Conservation (phyloP, 768 basidiomycete species). For the Tylopilus cervinicoccineus region DNA sequence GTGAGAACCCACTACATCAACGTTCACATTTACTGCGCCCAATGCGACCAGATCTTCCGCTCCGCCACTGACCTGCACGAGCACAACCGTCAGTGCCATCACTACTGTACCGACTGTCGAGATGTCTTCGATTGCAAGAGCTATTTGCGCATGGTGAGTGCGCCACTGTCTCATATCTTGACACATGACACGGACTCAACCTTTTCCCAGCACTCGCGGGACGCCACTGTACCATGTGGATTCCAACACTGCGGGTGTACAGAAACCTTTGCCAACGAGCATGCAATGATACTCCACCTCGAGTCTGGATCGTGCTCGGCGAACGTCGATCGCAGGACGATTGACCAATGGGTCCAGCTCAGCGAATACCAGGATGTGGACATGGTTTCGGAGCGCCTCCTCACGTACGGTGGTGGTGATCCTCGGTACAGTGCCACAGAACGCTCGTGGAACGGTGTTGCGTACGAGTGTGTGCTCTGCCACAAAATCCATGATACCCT, state of each 20-base stretch:
- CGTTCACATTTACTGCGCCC: constrained; percentile 40
- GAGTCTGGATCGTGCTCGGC: constrained; percentile 58
- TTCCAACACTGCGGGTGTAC: constrained; percentile 39
- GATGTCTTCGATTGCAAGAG: constrained; percentile 36
- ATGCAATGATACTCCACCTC: constrained; percentile 59
- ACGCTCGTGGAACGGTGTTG: constrained; percentile 38
- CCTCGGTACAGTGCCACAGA: constrained; percentile 29
- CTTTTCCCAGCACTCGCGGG: constrained; percentile 43
- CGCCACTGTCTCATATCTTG: too few relatives aligned
- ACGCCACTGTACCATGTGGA: constrained; percentile 43
- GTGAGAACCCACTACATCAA: constrained; percentile 40
- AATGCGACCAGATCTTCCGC: constrained; percentile 42
- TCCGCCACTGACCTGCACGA: constrained; percentile 38
- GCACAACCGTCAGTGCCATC: constrained; percentile 42
- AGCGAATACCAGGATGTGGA: constrained; percentile 46
- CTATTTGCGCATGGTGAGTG: constrained; percentile 16
- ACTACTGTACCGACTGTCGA: constrained; percentile 45
- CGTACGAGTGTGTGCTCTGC: constrained; percentile 66
- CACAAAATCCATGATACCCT: constrained; percentile 40
- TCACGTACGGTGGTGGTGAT: constrained; percentile 29
- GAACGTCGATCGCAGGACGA: constrained; percentile 38
- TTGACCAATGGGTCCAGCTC: constrained; percentile 35
- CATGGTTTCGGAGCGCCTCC: constrained; percentile 52
- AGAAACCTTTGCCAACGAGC: constrained; percentile 44
- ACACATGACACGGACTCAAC: not conserved